These are phyloP conservation scores for Parafenestella ontariensis DNA, from an alignment of 2,329 filamentous ascomycete genomes.

Conservation along the genomic window DNA sequence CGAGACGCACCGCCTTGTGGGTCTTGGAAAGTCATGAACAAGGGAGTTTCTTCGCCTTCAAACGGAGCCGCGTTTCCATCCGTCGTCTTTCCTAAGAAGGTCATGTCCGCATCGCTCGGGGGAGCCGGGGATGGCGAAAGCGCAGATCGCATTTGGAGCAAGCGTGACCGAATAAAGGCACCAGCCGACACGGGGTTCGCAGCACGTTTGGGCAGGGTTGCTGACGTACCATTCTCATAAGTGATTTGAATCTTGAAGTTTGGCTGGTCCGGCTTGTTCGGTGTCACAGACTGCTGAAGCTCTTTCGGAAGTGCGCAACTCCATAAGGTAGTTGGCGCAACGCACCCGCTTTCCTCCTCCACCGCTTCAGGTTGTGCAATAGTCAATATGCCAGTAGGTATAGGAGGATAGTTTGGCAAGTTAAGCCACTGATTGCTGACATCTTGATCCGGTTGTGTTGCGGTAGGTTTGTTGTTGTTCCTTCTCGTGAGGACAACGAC, in stretches of 20 bases:
- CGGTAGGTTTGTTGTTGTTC: constrained; percentile 47
- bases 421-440: constrained; percentile 70
- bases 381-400: constrained; percentile 83
- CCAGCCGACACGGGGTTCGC: constrained; percentile 62
- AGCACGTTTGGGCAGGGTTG: constrained; percentile 58
- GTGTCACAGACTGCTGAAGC: constrained; percentile 68
- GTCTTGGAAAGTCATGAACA: constrained; percentile 78
- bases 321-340: constrained; percentile 78
- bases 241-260: constrained; percentile 80
- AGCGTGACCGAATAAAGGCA: constrained; percentile 39
- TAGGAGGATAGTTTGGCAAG: constrained; percentile 82
- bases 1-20: constrained; percentile 35
- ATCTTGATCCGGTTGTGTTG: constrained; percentile 23
- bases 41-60: constrained; percentile 85
- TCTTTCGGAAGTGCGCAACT: constrained; percentile 86
- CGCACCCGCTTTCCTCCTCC: constrained; percentile 70
- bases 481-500: constrained; percentile 43
- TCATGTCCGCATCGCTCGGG: constrained; percentile 72
- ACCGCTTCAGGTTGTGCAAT: constrained; percentile 75
- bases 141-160: constrained; percentile 35
- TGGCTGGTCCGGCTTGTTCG: constrained; percentile 72
- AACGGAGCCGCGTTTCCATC: constrained; percentile 75
- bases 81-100: constrained; percentile 84
- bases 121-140: constrained; percentile 62
- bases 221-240: constrained; percentile 61